phyloP scores from a whole-genome alignment of 1,284 basidiomycete species.

The Microbotryum lychnidis-dioicae region DNA sequence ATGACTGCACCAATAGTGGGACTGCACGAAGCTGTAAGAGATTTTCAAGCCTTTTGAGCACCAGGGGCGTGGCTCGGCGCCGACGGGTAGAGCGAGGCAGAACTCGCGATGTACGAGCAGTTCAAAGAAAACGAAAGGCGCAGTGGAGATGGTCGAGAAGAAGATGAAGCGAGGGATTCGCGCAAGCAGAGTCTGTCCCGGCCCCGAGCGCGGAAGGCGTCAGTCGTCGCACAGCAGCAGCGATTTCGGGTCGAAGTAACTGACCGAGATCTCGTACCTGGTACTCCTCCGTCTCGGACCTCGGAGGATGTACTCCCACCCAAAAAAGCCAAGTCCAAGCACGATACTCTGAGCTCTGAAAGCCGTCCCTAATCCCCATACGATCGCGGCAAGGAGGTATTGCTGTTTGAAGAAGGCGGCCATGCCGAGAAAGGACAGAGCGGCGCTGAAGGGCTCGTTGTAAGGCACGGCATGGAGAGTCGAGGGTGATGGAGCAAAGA shows the following conservation, averaged over 20 bases:
- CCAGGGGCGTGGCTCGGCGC: constrained; percentile 50
- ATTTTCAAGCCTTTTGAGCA: constrained; percentile 56
- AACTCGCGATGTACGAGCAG: constrained; percentile 56
- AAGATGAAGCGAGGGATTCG: constrained; percentile 41
- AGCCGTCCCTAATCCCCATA: constrained; percentile 56
- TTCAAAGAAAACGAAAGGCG: constrained; percentile 68
- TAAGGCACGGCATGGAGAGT: constrained; percentile 64
- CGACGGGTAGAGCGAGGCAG: constrained; percentile 44
- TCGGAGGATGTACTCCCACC: constrained; percentile 50
- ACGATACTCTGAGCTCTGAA: constrained; percentile 80
- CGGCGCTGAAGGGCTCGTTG: constrained; percentile 77
- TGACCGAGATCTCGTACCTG: neutral
- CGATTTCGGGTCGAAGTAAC: too few relatives aligned
- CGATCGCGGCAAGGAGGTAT: constrained; percentile 52
- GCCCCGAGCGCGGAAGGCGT: neutral
- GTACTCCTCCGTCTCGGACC: neutral
- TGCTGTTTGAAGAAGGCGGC: constrained; percentile 37
- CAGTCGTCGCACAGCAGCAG: neutral
- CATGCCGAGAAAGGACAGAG: constrained; percentile 63
- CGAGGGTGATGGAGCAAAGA: constrained; percentile 71
- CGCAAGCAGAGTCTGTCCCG: constrained; percentile 34
- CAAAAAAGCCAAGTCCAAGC: constrained; percentile 57
- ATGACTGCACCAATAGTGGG: constrained; percentile 59
- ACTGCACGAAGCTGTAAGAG: constrained; percentile 77
- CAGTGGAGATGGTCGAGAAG: constrained; percentile 47